A percentile compares a stretch with the other conserved stretches of the same genome.
Conservation (phyloP, 805 yeast genomes). For the Candida nemodendra region DNA sequence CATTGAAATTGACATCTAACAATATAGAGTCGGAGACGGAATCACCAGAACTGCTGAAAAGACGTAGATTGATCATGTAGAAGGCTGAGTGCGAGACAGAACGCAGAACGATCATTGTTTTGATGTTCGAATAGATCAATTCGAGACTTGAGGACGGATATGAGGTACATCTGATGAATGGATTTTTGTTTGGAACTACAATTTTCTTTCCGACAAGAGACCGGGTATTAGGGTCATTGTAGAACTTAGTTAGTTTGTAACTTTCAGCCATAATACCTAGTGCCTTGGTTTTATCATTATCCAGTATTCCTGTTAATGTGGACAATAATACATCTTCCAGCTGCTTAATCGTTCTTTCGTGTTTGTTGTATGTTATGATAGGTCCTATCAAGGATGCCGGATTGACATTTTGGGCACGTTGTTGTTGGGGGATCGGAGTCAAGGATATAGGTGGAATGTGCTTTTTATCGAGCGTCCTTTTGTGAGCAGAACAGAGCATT, state of each 20-base stretch:
- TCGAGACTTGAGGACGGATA: slow-evolving; percentile 24
- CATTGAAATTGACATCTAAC: slow-evolving; percentile 48
- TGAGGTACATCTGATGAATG: slow-evolving; percentile 22
- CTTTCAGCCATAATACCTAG: slow-evolving; percentile 12
- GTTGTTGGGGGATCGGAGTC: slow-evolving; percentile 31
- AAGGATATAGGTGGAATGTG: slow-evolving; percentile 47
- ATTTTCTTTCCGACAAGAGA: not conserved
- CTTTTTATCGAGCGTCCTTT: slow-evolving; percentile 41
- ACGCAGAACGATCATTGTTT: slow-evolving; percentile 15
- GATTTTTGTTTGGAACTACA: slow-evolving; percentile 11
- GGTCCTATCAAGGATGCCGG: slow-evolving; percentile 49
- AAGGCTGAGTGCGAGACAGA: slow-evolving; percentile 15
- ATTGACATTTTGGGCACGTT: slow-evolving; percentile 6
- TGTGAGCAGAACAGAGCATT: slow-evolving; percentile 60
- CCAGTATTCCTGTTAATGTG: slow-evolving; percentile 11
- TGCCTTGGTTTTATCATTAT: slow-evolving; percentile 21
- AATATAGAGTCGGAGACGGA: slow-evolving; percentile 35
- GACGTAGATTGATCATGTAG: slow-evolving; percentile 16
- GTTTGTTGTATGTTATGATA: slow-evolving; percentile 56
- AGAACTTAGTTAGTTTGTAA: slow-evolving; percentile 15
- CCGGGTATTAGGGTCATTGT: slow-evolving; percentile 21
- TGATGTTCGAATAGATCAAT: slow-evolving; percentile 9
- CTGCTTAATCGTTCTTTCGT: slow-evolving; percentile 43
- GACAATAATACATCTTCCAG: slow-evolving; percentile 28
- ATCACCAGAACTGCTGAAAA: slow-evolving; percentile 5